Base-by-base conservation (phyloP, 805 yeast species). In the Priceomyces medius region DNA sequence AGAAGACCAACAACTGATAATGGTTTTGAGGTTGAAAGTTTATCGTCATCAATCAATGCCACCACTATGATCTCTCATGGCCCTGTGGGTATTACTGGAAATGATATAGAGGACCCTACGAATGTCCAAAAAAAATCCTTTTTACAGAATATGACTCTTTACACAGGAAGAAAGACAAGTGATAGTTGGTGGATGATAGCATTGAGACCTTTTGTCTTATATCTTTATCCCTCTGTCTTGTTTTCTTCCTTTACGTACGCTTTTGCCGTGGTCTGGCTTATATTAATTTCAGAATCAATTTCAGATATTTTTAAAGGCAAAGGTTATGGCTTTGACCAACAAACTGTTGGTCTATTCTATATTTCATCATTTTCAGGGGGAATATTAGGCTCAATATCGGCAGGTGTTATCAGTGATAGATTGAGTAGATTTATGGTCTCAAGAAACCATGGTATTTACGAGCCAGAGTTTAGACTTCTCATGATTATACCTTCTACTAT, bases 221-320 rank as follows among this genome's bases (percentile, higher is more conserved):
- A 60, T 42, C 51, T 62, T 20, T 80, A 79, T 54, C 83, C 84
- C 0, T 61, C 76, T 1, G 63, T 80, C 13, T 51, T 76, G 3
- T 80, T 68, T 51, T 74, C 81, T 0, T 63, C 83, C 1, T 51
- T 80, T 7, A 55, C 77, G 2, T 80, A 80, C 53, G 63, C 80
- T 0, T 62, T 80, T 39, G 77, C 83, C 12, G 81, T 80, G 16
- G 81, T 80, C 14, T 80, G 84, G 84, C 70, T 80, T 35, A 79
- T 80, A 53, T 75, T 79, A 21, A 73, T 80, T 35, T 76, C 83
- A 2, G 84, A 80, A 50, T 68, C 79, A 0, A 69, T 80, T 26
- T 66, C 80, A 2, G 64, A 70, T 3, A 73, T 80, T 12, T 80
- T 80, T 53, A 51, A 66, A 2, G 48, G 52, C 10, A 56, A 52